phyloP scores from a whole-genome alignment of 1,139 yeast species.

The Geotrichum europaeum region DNA sequence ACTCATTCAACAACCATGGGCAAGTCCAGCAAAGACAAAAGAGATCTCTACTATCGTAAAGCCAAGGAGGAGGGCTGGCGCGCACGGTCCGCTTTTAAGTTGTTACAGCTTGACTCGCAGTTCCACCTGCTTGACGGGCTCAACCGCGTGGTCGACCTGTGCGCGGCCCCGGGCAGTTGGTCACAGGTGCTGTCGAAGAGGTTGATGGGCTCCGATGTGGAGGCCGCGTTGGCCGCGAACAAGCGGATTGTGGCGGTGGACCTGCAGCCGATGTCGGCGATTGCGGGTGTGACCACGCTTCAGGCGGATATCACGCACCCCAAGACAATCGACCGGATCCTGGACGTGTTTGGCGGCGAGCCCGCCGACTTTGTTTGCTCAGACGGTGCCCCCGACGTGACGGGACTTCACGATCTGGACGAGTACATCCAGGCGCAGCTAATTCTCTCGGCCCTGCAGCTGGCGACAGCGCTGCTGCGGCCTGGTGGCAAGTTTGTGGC shows the following conservation, averaged over 20 bases:
- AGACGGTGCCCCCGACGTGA: slow-evolving; percentile 98
- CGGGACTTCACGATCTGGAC: slow-evolving; percentile 93
- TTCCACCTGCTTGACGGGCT: slow-evolving; percentile 73
- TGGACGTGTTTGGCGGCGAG: slow-evolving; percentile 80
- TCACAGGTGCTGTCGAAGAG: slow-evolving; percentile 86
- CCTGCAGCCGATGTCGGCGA: slow-evolving; percentile 95
- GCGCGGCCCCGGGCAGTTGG: slow-evolving; percentile 99
- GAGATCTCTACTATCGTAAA: slow-evolving; percentile 78
- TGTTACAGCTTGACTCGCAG: slow-evolving; percentile 82
- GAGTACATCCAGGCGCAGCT: slow-evolving; percentile 95
- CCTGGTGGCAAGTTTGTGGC: slow-evolving; percentile 95
- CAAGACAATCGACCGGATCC: slow-evolving; percentile 65
- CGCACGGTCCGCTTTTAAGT: slow-evolving; percentile 91
- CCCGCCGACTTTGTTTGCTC: slow-evolving; percentile 93
- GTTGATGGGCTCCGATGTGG: slow-evolving; percentile 3
- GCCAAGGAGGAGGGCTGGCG: slow-evolving; percentile 98
- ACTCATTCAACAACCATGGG: slow-evolving; percentile 55
- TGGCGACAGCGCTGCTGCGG: slow-evolving; percentile 80
- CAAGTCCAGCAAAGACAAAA: slow-evolving; percentile 87
- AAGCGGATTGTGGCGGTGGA: slow-evolving; percentile 90
- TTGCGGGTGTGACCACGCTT: slow-evolving; percentile 75
- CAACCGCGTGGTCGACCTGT: slow-evolving; percentile 82
- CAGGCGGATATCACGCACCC: slow-evolving; percentile 99
- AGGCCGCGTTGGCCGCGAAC: slow-evolving; percentile 19
- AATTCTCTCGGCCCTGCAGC: slow-evolving; percentile 80